Evolutionary conservation across 1,284 basidiomycete species (phyloP).

Genomic region (Papiliotrema terrestris): DNA sequence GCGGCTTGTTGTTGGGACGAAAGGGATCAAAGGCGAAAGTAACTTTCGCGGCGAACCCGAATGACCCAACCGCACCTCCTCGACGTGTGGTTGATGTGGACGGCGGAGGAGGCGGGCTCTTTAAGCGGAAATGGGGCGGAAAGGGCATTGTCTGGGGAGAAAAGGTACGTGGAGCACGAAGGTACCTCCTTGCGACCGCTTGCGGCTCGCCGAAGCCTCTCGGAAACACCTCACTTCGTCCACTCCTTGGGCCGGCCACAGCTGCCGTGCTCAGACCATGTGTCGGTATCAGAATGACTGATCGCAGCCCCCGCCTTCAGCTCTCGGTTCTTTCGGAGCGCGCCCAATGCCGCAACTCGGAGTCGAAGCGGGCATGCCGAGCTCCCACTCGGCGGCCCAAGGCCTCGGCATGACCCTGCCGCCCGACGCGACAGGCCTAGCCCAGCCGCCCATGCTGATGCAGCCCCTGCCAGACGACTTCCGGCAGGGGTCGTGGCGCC

Average conservation of each 20-base stretch:
- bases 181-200: too few species aligned
- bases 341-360: not conserved
- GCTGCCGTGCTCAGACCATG: too few species aligned
- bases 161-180: not conserved
- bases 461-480: not conserved
- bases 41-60: not conserved
- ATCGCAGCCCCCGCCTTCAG: not conserved
- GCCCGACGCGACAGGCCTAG: not conserved
- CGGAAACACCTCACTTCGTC: too few species aligned
- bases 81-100: slow-evolving; percentile 10
- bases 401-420: not conserved
- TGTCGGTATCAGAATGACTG: not conserved
- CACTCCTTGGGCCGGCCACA: too few species aligned
- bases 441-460: not conserved
- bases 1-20: not conserved
- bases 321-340: not conserved
- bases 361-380: not conserved
- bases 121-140: not conserved
- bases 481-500: not conserved
- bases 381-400: slow-evolving; percentile 7
- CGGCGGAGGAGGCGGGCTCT: not conserved
- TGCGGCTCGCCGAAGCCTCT: too few species aligned
- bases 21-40: not conserved
- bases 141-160: not conserved
- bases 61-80: slow-evolving; percentile 5